phyloP scores from a whole-genome alignment of 2,329 filamentous ascomycete species.

The Lachnellula arida region DNA sequence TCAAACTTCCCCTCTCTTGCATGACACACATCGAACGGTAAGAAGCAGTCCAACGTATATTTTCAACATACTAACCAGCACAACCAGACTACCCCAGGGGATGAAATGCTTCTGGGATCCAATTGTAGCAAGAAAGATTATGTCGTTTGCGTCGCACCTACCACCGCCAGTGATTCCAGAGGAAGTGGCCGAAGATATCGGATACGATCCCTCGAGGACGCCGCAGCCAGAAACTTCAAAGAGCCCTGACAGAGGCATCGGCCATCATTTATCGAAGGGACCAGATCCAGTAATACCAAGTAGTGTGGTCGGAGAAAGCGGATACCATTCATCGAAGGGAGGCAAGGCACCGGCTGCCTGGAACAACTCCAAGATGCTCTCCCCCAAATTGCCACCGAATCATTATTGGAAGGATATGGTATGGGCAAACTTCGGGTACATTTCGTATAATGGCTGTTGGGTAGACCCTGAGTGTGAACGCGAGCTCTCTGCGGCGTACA shows the following conservation, averaged over 20 bases:
- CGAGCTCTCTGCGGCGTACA: slow-evolving; percentile 18
- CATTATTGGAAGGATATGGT: slow-evolving; percentile 21
- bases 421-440: slow-evolving; percentile 27
- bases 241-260: too few relatives aligned
- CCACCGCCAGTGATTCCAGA: neutral
- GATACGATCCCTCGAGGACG: too few relatives aligned
- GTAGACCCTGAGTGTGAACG: slow-evolving; percentile 29
- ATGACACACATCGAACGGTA: slow-evolving; percentile 5
- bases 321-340: too few relatives aligned
- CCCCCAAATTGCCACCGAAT: slow-evolving; percentile 9
- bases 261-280: too few relatives aligned
- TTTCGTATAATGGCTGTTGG: slow-evolving; percentile 22
- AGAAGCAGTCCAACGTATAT: neutral
- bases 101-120: slow-evolving; percentile 20
- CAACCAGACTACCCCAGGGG: slow-evolving; percentile 5
- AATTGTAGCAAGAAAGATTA: neutral
- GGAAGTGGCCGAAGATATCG: neutral
- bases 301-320: too few relatives aligned
- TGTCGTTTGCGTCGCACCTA: neutral
- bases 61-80: neutral
- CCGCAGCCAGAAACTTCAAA: too few relatives aligned
- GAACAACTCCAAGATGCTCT: too few relatives aligned
- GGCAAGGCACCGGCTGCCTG: too few relatives aligned
- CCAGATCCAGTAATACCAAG: too few relatives aligned
- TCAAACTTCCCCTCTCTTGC: neutral